These are phyloP conservation scores for Acidiella bohemica DNA, from an alignment of 495 filamentous ascomycete genomes.

Conservation along the genomic window DNA sequence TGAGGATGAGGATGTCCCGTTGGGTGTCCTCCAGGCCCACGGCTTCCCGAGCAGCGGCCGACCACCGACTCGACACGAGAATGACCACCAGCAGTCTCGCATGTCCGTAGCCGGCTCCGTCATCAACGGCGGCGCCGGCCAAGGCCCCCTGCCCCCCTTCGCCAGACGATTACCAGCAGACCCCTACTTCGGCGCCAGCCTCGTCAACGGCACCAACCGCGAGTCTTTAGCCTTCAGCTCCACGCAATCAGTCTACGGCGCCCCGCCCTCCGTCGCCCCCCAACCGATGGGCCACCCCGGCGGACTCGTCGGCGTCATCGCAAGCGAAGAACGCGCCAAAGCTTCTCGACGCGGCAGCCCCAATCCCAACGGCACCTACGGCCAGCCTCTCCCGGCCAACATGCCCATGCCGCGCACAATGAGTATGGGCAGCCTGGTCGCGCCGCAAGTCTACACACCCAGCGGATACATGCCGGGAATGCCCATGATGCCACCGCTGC, in stretches of 20 bases:
- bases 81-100: constrained; percentile 46
- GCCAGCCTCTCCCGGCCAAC: constrained; percentile 24
- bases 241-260: constrained; percentile 44
- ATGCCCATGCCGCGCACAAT: constrained; percentile 22
- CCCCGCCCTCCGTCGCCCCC: constrained; percentile 21
- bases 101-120: constrained; percentile 21
- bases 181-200: constrained; percentile 72
- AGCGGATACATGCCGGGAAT: constrained; percentile 16
- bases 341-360: constrained; percentile 71
- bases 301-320: constrained; percentile 84
- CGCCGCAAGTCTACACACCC: constrained; percentile 11
- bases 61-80: constrained; percentile 56
- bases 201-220: constrained; percentile 60
- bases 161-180: constrained; percentile 76
- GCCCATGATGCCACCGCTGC: constrained; percentile 32
- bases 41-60: constrained; percentile 79
- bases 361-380: constrained; percentile 34
- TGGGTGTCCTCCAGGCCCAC: constrained; percentile 80
- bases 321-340: constrained; percentile 62
- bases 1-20: constrained; percentile 42
- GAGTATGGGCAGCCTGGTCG: constrained; percentile 32
- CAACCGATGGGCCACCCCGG: constrained; percentile 35
- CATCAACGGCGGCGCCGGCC: constrained; percentile 32
- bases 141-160: constrained; percentile 59
- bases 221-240: constrained; percentile 64